Percentiles rank a stretch among this genome's conserved stretches.
phyloP scores from a whole-genome alignment of 164 flowering plant species.

The Annona squamosa region DNA sequence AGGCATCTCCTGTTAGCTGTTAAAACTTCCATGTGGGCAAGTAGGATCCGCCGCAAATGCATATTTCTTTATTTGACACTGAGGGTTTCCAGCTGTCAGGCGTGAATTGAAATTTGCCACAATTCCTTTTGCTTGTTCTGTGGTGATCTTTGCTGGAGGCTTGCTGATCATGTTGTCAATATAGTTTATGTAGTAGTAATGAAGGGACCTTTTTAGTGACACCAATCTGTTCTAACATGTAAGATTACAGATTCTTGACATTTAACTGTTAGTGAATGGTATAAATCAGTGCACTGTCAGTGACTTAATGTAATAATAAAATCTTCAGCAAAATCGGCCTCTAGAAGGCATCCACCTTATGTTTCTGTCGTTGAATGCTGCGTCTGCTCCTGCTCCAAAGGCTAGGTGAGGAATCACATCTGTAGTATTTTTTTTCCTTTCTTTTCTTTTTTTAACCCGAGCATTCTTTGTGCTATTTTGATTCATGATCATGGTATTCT shows the following conservation, averaged over 20 bases:
- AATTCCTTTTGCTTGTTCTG: background rate
- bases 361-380: background rate
- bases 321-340: background rate
- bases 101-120: background rate
- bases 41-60: background rate
- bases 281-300: background rate
- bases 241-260: background rate
- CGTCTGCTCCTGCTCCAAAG: background rate
- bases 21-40: background rate
- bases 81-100: background rate
- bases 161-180: background rate
- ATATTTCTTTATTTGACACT: background rate
- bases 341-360: background rate
- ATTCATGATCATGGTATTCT: too few species aligned
- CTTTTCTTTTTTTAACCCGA: too few species aligned
- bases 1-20: slow-evolving; percentile 19
- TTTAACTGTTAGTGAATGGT: background rate
- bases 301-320: background rate
- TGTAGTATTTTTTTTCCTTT: too few species aligned
- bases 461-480: too few species aligned
- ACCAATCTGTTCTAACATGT: background rate
- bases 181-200: background rate
- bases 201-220: background rate
- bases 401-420: background rate
- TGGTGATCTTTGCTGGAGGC: background rate